phyloP scores from a whole-genome alignment of 192 early-diverging fungal genomes.

The Geranomyces michiganensis region DNA sequence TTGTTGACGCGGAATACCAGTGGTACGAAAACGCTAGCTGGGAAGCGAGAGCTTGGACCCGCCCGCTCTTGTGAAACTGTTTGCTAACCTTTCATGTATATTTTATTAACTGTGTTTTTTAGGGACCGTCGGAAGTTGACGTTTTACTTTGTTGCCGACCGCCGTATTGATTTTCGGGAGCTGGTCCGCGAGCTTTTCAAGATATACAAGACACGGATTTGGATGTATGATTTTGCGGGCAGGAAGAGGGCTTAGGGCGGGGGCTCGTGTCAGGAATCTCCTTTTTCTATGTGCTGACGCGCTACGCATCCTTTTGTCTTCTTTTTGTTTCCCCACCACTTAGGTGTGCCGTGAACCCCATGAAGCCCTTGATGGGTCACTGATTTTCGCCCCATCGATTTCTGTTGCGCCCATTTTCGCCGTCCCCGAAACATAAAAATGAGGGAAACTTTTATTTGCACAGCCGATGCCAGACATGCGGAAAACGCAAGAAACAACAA shows the following conservation, averaged over 20 bases:
- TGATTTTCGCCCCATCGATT: background rate
- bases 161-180: constrained; percentile 95
- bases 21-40: no score
- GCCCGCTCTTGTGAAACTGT: no score
- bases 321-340: background rate
- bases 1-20: constrained; percentile 97
- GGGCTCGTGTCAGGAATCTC: no score
- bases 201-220: constrained; percentile 97
- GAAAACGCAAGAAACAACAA: no score
- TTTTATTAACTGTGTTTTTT: background rate
- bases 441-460: no score
- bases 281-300: background rate
- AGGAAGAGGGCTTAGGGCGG: no score
- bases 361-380: constrained; percentile 29
- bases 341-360: constrained; percentile 56
- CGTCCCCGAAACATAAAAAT: no score
- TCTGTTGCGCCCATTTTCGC: no score
- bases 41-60: no score
- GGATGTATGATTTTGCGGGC: no score
- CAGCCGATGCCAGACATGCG: no score
- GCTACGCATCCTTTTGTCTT: background rate
- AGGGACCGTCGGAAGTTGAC: constrained; percentile 96
- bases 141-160: constrained; percentile 92
- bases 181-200: constrained; percentile 95
- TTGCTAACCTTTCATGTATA: no score